phyloP scores from a whole-genome alignment of 257 asterid genomes.

The Scutellaria galericulata region DNA sequence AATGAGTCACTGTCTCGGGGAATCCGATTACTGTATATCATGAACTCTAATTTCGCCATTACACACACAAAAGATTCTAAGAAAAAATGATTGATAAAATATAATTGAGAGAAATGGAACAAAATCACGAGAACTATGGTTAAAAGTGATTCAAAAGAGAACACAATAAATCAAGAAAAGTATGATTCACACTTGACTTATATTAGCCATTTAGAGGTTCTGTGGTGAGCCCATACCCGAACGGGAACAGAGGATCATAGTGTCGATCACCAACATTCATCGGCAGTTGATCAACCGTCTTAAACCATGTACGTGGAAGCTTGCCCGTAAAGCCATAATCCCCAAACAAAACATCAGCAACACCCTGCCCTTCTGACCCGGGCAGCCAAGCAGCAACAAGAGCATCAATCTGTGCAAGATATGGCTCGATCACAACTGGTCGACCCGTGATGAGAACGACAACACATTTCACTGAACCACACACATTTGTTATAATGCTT shows the following conservation, averaged over 20 bases:
- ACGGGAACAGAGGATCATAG: constrained; percentile 42
- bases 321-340: constrained; percentile 43
- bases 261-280: constrained; percentile 47
- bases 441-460: constrained; percentile 47
- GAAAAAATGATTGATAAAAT: no score
- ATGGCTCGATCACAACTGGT: constrained; percentile 42
- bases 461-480: constrained; percentile 36
- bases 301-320: constrained; percentile 41
- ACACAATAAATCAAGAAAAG: no score
- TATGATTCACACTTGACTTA: no score
- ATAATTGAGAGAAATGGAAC: no score
- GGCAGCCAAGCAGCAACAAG: constrained; percentile 55
- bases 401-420: constrained; percentile 38
- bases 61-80: no score
- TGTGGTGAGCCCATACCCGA: constrained; percentile 38
- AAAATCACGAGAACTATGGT: no score
- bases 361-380: constrained; percentile 48
- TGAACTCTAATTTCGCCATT: no score
- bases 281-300: constrained; percentile 43
- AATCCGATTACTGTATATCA: no score
- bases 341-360: constrained; percentile 45
- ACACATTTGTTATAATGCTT: constrained; percentile 31
- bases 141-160: no score
- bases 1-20: no score
- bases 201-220: neutral